A percentile compares a stretch with the other conserved stretches of the same genome.
These are phyloP conservation scores for Clavulina sp. DNA, from an alignment of 768 basidiomycete genomes.

Conservation along the genomic window DNA sequence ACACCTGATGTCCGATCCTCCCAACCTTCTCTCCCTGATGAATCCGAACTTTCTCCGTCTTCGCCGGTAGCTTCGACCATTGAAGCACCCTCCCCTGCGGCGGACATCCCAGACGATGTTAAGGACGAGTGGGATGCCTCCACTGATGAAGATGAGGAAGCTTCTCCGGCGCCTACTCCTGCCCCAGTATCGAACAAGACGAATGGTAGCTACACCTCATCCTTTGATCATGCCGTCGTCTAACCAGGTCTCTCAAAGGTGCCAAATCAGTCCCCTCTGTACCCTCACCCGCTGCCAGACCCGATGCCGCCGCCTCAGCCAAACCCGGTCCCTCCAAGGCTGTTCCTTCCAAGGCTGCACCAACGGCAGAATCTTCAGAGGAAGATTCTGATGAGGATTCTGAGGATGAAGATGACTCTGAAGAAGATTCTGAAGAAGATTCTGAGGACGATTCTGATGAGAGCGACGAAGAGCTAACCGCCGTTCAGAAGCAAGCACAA, in stretches of 20 bases:
- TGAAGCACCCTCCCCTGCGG: conserved; percentile 17
- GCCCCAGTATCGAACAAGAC: too few relatives aligned
- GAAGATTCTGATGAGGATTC: conserved; percentile 23
- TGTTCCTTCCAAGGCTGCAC: conserved; percentile 9
- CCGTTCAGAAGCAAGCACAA: conserved; percentile 44
- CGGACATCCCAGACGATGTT: conserved; percentile 18
- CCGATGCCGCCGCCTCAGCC: conserved; percentile 14
- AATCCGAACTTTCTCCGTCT: too few relatives aligned
- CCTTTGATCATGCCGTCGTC: too few relatives aligned
- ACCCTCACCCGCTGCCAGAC: conserved; percentile 14
- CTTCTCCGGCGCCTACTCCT: neutral
- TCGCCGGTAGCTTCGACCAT: neutral
- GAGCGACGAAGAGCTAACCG: conserved; percentile 32
- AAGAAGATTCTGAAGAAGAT: conserved; percentile 24
- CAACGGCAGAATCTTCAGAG: conserved; percentile 17
- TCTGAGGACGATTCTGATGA: conserved; percentile 24
- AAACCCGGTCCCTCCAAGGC: conserved; percentile 16
- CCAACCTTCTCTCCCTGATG: conserved; percentile 5
- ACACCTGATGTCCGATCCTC: neutral
- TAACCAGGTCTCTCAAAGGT: too few relatives aligned
- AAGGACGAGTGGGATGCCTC: conserved; percentile 49
- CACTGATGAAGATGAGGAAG: conserved; percentile 33
- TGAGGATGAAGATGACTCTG: conserved; percentile 30
- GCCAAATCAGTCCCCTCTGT: neutral
- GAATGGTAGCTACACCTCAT: too few relatives aligned